Evolutionary conservation across 257 asterid species (phyloP).

Genomic region (Fraxinus quadrangulata): DNA sequence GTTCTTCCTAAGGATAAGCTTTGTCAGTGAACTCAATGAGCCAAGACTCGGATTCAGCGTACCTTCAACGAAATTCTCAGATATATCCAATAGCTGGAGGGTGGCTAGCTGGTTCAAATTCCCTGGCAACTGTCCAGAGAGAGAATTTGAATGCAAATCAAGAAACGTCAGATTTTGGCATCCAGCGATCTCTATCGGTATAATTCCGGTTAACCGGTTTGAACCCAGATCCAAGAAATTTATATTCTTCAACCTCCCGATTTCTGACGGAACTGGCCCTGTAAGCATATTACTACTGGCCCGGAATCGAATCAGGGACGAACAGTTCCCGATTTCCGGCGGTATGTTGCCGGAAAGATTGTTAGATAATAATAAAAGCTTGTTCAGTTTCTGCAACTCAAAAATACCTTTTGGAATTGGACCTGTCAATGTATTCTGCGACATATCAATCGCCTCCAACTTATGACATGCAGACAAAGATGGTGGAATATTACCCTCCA

Average conservation of each 20-base stretch:
- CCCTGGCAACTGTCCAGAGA: conserved; percentile 57
- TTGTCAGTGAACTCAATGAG: conserved; percentile 65
- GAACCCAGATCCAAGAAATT: conserved; percentile 72
- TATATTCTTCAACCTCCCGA: conserved; percentile 65
- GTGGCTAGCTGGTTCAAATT: conserved; percentile 48
- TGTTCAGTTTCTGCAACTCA: conserved; percentile 54
- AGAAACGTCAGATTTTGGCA: conserved; percentile 76
- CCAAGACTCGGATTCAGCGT: conserved; percentile 57
- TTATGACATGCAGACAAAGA: conserved; percentile 58
- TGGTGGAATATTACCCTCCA: conserved; percentile 64
- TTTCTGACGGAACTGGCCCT: conserved; percentile 59
- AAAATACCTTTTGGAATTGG: conserved; percentile 63
- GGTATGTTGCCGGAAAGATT: conserved; percentile 65
- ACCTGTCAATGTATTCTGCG: conserved; percentile 66
- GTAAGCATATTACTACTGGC: conserved; percentile 58
- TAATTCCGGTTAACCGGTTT: conserved; percentile 56
- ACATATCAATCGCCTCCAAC: conserved; percentile 66
- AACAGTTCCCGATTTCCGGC: conserved; percentile 66
- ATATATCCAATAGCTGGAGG: conserved; percentile 70
- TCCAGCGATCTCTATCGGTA: conserved; percentile 62
- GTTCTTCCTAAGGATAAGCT: conserved; percentile 61
- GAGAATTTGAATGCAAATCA: conserved; percentile 73
- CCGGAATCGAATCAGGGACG: conserved; percentile 70
- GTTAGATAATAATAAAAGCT: conserved; percentile 59
- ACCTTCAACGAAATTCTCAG: conserved; percentile 64